Percentiles rank a stretch among this genome's conserved stretches.
Conservation (phyloP, 2,329 filamentous ascomycete genomes). For the Botrytis fabae region DNA sequence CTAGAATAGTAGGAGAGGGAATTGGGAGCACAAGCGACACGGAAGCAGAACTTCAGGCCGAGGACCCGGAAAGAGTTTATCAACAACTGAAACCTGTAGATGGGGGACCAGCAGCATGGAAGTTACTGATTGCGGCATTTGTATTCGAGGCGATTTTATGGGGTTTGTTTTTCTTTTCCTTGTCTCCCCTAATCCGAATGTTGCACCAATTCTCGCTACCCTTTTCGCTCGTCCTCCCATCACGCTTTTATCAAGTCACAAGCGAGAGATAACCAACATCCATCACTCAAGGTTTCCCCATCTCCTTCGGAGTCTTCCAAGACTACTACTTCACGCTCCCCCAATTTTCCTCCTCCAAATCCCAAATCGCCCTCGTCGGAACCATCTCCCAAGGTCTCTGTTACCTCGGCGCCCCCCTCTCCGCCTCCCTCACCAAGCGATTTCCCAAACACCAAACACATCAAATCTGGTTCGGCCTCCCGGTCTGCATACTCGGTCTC, state of each 20-base stretch:
- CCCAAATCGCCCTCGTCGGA: neutral
- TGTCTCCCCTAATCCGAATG: neutral
- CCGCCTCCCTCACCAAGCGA: constrained; percentile 1
- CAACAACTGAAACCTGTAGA: neutral
- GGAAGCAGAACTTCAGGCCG: neutral
- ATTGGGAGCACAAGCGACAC: neutral
- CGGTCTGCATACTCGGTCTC: constrained; percentile 44
- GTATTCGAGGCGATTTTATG: neutral
- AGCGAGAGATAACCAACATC: neutral
- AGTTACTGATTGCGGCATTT: neutral
- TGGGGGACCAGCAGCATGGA: neutral
- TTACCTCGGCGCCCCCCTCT: constrained; percentile 8
- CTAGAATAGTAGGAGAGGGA: neutral
- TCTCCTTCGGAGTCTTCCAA: constrained; percentile 15
- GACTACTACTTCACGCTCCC: constrained; percentile 11
- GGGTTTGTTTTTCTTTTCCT: neutral
- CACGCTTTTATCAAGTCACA: neutral
- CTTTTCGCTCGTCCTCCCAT: neutral
- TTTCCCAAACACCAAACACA: constrained; percentile 4
- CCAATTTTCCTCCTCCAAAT: neutral
- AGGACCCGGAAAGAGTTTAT: neutral
- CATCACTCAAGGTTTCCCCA: neutral
- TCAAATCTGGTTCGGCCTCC: constrained; percentile 26
- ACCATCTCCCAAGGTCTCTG: constrained; percentile 11
- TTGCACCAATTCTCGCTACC: neutral